Base-by-base conservation (phyloP, 345 rosid genomes). In the Corchorus olitorius region DNA sequence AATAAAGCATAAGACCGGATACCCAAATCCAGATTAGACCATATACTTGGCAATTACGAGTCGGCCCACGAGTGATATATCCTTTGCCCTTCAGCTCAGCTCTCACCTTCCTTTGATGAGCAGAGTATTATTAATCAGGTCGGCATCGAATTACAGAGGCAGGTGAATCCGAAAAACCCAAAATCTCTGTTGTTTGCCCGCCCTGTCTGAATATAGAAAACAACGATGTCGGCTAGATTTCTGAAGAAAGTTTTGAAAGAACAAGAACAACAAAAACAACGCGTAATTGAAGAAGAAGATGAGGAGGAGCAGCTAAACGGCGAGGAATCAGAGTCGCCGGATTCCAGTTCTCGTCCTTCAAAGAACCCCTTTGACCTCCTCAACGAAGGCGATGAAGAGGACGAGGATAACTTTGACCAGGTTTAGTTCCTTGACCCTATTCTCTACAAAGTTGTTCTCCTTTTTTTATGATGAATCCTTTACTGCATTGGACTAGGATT, bases 361-460 rank as follows among this genome's bases (percentile, higher is more conserved):
- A 79, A 74, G 43, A 94, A 94, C 63, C 98, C 91, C 0, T 94
- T 94, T 73, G 93, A 88, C 83, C 93, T 94, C 76, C 94, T 94
- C 77, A 86, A 87, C 83, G 88, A 88, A 3, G 89, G 72, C 2
- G 92, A 78, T 35, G 82, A 79, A 39, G 81, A 69, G 35, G 77
- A 81, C 0, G 79, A 45, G 50, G 82, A 61, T 43, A 75, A 66
- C 10, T 68, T 74, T 11, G 85, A 85, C 17, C 79, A 72, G 79
- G 91, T 86, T 16, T 46, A 72, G 63, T 27, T 41, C 56, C 34
- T 72, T 50, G 46, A 74, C 33, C 16, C 12, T 20, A 17, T 16
- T 4, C 16, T 34, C 12, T 68, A 22, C 34, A 49, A 20, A 49
- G 59, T 49, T 43, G 6, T 39, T 46, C 27, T 6, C 16, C 33